Evolutionary conservation across 116 monocot genomes (phyloP).

Genomic region (Papilionanthe hybrid): DNA sequence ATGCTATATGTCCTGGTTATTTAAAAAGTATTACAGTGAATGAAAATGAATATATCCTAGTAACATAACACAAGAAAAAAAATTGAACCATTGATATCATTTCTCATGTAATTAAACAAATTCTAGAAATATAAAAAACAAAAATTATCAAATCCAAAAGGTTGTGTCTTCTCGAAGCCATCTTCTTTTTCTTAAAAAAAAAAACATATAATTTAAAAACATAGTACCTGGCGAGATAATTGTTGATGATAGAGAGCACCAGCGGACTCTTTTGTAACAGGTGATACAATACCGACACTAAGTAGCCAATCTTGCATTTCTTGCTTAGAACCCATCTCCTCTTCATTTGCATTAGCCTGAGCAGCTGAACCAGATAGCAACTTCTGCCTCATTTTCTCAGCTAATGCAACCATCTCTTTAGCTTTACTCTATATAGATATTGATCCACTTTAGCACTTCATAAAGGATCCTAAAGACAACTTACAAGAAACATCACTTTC

Average conservation of each 20-base stretch:
- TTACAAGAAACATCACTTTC: neutral
- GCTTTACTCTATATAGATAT: conserved; percentile 74
- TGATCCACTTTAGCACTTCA: conserved; percentile 2
- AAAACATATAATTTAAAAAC: neutral
- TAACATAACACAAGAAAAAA: neutral
- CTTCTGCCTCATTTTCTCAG: conserved; percentile 84
- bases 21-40: neutral
- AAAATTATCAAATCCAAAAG: conserved; percentile 3
- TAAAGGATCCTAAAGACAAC: neutral
- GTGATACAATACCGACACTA: conserved; percentile 92
- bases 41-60: neutral
- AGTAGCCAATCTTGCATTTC: conserved; percentile 96
- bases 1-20: neutral
- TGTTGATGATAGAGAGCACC: conserved; percentile 96
- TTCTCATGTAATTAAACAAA: neutral
- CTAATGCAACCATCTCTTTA: conserved; percentile 89
- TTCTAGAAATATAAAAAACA: neutral
- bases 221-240: conserved; percentile 67
- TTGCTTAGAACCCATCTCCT: conserved; percentile 88
- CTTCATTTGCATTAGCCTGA: conserved; percentile 58
- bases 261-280: conserved; percentile 94
- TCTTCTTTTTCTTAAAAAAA: neutral
- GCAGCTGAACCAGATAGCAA: conserved; percentile 56
- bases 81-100: neutral
- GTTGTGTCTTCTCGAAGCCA: neutral